These are phyloP conservation scores for Pelargonium australe DNA, from an alignment of 441 rosid genomes.

Conservation along the genomic window DNA sequence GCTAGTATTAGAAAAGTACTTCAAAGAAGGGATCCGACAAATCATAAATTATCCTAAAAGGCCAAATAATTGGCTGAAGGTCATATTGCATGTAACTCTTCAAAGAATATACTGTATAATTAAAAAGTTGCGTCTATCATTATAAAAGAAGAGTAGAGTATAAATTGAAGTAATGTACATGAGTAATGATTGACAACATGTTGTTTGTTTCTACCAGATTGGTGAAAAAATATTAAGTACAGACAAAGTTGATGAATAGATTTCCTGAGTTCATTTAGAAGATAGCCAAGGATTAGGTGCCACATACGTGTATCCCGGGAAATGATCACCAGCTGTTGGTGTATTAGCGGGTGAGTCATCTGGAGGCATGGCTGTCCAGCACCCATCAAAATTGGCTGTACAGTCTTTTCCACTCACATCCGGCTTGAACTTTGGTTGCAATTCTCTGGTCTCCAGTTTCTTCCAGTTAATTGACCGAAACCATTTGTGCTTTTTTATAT, in stretches of 20 bases:
- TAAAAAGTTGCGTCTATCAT: no score
- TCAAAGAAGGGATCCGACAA: no score
- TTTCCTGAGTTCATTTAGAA: conserved; percentile 26
- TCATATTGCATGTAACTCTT: no score
- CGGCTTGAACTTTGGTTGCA: conserved; percentile 60
- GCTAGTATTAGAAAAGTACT: no score
- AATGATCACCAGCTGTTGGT: conserved; percentile 61
- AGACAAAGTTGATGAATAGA: background rate
- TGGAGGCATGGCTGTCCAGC: conserved; percentile 70
- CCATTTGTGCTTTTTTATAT: conserved; percentile 58
- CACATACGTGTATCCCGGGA: conserved; percentile 57
- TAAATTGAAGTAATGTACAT: no score
- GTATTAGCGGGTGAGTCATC: conserved; percentile 68
- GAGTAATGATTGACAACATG: no score
- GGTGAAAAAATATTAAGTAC: no score
- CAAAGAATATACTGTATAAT: no score
- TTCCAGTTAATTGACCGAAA: conserved; percentile 66
- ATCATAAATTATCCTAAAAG: no score
- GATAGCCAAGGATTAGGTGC: conserved; percentile 78
- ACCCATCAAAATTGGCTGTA: conserved; percentile 55
- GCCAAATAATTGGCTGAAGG: no score
- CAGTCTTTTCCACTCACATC: conserved; percentile 65
- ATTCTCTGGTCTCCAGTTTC: conserved; percentile 54
- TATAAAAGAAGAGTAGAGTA: no score
- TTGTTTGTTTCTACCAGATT: no score